Percentiles rank a stretch among this genome's conserved stretches.
Evolutionary conservation across 208 protist species (phyloP).

Genomic region (Sergeia podlipaevii): DNA sequence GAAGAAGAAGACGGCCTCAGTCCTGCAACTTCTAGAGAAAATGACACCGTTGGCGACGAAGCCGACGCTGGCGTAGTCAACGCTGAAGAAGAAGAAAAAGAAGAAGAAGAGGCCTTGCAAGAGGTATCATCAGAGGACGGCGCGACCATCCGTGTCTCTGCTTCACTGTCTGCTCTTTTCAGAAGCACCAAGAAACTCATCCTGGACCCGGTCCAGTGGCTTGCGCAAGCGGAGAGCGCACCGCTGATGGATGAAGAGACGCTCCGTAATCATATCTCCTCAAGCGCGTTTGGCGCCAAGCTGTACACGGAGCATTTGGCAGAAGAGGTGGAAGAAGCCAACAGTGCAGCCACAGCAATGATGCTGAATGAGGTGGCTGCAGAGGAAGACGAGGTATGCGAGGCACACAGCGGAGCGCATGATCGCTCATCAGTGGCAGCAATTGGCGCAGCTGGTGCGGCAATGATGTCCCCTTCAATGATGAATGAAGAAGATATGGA

Average conservation of each 20-base stretch:
- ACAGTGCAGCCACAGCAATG: neutral
- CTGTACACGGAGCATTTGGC: constrained; percentile 2
- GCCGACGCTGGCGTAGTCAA: too few species aligned
- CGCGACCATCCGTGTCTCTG: neutral
- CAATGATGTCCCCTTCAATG: neutral
- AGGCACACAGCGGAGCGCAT: neutral
- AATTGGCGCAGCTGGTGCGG: neutral
- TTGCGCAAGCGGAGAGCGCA: constrained; percentile 26
- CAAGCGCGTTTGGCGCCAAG: too few species aligned
- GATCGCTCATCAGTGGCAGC: too few species aligned
- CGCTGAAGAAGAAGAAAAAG: too few species aligned
- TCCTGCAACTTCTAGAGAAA: too few species aligned
- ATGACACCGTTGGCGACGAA: neutral
- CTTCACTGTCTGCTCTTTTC: neutral
- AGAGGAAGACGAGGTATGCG: neutral
- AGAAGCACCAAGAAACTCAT: constrained; percentile 9
- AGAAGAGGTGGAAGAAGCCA: neutral
- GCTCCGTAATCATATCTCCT: constrained; percentile 11
- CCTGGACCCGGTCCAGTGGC: constrained; percentile 50
- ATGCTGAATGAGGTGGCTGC: neutral
- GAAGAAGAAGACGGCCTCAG: too few species aligned
- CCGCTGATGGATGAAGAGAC: constrained; percentile 37
- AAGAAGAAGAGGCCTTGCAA: too few species aligned
- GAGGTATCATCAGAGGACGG: neutral
- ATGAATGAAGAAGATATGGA: neutral